Conservation (phyloP, 495 filamentous ascomycete genomes). For the Daldinia bambusicola region DNA sequence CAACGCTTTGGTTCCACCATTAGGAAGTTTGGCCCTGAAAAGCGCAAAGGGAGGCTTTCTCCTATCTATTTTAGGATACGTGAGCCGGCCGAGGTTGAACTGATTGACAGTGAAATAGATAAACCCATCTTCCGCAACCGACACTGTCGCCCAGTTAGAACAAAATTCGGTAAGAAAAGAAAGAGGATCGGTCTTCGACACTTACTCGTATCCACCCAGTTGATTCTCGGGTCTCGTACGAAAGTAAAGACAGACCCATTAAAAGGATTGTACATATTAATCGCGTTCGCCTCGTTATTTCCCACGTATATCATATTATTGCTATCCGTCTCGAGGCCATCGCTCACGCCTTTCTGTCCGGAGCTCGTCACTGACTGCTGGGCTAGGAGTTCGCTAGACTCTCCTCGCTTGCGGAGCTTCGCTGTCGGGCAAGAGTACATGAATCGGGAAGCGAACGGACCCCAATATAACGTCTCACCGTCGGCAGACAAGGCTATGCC, state of each 20-base stretch:
- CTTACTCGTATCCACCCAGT: constrained; percentile 54
- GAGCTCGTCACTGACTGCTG: constrained; percentile 45
- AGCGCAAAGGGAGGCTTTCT: constrained; percentile 51
- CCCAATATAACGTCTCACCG: constrained; percentile 52
- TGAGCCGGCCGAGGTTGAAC: constrained; percentile 41
- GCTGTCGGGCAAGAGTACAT: constrained; percentile 51
- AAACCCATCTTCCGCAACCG: constrained; percentile 51
- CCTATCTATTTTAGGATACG: constrained; percentile 44
- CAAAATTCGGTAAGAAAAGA: not conserved
- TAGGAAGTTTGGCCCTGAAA: constrained; percentile 49
- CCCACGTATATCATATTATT: constrained; percentile 49
- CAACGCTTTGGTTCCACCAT: constrained; percentile 47
- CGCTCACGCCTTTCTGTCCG: constrained; percentile 51
- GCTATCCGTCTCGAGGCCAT: constrained; percentile 53
- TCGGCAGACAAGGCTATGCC: constrained; percentile 54
- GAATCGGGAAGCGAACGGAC: constrained; percentile 48
- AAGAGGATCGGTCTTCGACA: not conserved
- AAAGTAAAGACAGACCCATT: constrained; percentile 52
- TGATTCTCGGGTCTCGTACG: constrained; percentile 53
- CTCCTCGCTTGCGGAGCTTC: constrained; percentile 43
- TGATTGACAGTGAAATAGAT: constrained; percentile 57
- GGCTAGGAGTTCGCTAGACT: constrained; percentile 44
- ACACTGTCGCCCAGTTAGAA: constrained; percentile 22
- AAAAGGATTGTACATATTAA: constrained; percentile 54
- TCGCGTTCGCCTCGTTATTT: constrained; percentile 51